Base-by-base conservation (phyloP, 371 early-diverging fungal genomes). In the Thermomucor indicae-seudaticae region DNA sequence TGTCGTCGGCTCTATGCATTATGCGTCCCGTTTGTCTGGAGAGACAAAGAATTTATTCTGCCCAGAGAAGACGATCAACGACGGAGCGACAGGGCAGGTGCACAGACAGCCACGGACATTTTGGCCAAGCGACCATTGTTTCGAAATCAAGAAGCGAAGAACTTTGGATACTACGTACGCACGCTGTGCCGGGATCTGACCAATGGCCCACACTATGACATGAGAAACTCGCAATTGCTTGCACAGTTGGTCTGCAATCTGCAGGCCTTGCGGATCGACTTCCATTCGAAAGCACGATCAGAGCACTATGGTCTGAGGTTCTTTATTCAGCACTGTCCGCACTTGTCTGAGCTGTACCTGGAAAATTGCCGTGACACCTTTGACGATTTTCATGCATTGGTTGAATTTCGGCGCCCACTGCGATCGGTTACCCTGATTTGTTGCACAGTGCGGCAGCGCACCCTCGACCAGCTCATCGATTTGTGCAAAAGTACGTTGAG, bases 11-110 rank as follows among this genome's bases (percentile, higher is more conserved):
- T 72, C 8, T 75, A 72, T 49, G 31, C 60, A 1, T 31, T 72
- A 1, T 65, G 67, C 23, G 56, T 62, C n/a, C 76, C 76, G 0
- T 67, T 57, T 35, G 54, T 75, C 20, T 75, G 76, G 76, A 62
- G 65, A 51, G 64, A 72, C 31, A 71, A 75, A 43, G 76, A 72
- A 40, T 71, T 75, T 42, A 67, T 75, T n/a, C 29, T 75, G 12
- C 72, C 72, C 17, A 47, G 60, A 19, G 66, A 62, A 39, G 55
- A 67, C 14, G 71, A 70, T 38, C 47, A 68, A 29, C 35, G 34
- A 10, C 60, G 45, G 29, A 49, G 39, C n/a, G 46, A 49, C 10
- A 38, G 47, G 14, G 34, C 51, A 24, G 34, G 22, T 10, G 56
- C 64, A 2, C 64, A 58, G 11, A 58, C 62, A 43, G 71, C 75